Percentiles rank a stretch among this genome's conserved stretches.
phyloP scores from a whole-genome alignment of 2,329 filamentous ascomycete species.

The Nakataea oryzae region DNA sequence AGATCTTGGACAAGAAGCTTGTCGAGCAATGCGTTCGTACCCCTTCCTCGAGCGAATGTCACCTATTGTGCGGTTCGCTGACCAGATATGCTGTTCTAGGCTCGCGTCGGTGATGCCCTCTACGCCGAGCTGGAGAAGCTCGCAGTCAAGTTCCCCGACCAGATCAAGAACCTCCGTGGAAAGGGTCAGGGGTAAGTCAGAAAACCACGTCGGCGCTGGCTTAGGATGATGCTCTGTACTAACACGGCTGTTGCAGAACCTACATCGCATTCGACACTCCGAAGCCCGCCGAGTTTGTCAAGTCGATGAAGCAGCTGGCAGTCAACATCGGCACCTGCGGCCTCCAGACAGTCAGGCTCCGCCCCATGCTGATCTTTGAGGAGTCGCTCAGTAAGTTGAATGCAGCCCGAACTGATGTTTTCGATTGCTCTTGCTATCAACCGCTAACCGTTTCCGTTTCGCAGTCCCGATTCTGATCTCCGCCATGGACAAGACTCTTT shows the following conservation, averaged over 20 bases:
- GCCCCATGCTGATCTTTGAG: constrained; percentile 77
- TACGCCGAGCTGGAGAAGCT: constrained; percentile 55
- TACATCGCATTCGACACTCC: constrained; percentile 75
- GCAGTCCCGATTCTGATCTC: not conserved
- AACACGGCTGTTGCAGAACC: constrained; percentile 28
- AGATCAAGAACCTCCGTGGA: constrained; percentile 65
- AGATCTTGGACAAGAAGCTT: constrained; percentile 59
- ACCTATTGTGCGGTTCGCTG: not conserved
- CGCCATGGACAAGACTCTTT: not conserved
- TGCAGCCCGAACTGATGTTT: not conserved
- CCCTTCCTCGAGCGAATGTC: not conserved
- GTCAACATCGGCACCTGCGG: constrained; percentile 74
- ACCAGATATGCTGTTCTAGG: constrained; percentile 13
- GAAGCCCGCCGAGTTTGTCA: constrained; percentile 57
- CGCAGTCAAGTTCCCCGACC: constrained; percentile 52
- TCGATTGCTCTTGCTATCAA: too few relatives aligned
- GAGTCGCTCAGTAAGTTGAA: constrained; percentile 41
- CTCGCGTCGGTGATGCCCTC: constrained; percentile 57
- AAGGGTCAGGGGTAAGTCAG: constrained; percentile 49
- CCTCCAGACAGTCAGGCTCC: constrained; percentile 55
- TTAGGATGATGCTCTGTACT: not conserved
- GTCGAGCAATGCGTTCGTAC: constrained; percentile 44
- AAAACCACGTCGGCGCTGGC: not conserved
- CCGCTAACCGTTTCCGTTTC: not conserved
- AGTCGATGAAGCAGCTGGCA: constrained; percentile 59